Conservation (phyloP, 148 eudicot species). For the Spergularia marina region DNA sequence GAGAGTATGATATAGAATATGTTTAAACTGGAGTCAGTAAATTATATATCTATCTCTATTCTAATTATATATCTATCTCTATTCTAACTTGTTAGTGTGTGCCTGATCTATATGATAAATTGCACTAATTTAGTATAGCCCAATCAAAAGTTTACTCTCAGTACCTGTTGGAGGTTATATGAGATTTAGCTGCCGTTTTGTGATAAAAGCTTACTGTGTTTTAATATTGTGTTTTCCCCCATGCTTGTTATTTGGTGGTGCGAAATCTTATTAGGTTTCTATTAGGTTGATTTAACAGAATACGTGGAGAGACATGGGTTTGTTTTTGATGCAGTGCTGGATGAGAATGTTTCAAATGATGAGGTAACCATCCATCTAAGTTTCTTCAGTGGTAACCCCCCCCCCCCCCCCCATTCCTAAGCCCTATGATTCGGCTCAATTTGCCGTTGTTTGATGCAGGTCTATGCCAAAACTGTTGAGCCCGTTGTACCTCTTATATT, state of each 20-base stretch:
- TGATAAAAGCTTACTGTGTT: not conserved
- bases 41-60: not conserved
- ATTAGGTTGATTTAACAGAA: slow-evolving; percentile 78
- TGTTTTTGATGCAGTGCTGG: slow-evolving; percentile 72
- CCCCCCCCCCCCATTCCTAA: not conserved
- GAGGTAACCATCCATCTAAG: slow-evolving; percentile 39
- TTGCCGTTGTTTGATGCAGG: slow-evolving; percentile 32
- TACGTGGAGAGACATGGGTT: slow-evolving; percentile 80
- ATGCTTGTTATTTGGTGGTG: slow-evolving; percentile 9
- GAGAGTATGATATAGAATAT: not conserved
- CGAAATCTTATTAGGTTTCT: slow-evolving; percentile 19
- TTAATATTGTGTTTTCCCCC: slow-evolving; percentile 1
- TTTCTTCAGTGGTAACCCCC: slow-evolving; percentile 3
- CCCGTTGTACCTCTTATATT: slow-evolving; percentile 71
- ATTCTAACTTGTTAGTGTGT: not conserved
- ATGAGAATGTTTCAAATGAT: slow-evolving; percentile 63
- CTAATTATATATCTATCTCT: not conserved
- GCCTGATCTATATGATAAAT: not conserved
- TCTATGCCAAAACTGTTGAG: slow-evolving; percentile 73
- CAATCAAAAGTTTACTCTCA: too few species aligned
- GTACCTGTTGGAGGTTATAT: not conserved
- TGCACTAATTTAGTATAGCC: not conserved
- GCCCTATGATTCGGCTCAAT: slow-evolving; percentile 16
- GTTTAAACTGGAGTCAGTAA: not conserved
- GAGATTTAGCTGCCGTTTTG: not conserved